Evolutionary conservation across 805 yeast genomes (phyloP).

Genomic region (Candida maesae): DNA sequence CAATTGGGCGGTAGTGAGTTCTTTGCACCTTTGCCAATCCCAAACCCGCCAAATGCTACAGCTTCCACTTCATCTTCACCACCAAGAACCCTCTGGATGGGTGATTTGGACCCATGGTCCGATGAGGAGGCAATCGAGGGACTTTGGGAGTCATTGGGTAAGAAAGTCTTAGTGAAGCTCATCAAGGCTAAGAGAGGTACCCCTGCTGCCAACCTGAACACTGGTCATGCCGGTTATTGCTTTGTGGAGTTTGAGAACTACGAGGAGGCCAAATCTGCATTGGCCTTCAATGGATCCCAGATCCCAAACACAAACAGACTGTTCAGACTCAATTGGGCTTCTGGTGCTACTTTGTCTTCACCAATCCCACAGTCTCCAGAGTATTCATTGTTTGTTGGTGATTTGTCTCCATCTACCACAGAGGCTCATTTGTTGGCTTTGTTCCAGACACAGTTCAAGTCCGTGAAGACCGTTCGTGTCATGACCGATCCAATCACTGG

Average conservation of each 20-base stretch:
- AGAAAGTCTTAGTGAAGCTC: slow-evolving; percentile 60
- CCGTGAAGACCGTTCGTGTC: slow-evolving; percentile 76
- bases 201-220: slow-evolving; percentile 31
- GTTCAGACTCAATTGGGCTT: slow-evolving; percentile 80
- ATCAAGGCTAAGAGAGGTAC: slow-evolving; percentile 48
- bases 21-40: slow-evolving; percentile 33
- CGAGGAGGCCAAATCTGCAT: slow-evolving; percentile 66
- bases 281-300: slow-evolving; percentile 59
- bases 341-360: slow-evolving; percentile 71
- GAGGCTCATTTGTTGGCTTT: slow-evolving; percentile 74
- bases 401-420: slow-evolving; percentile 70
- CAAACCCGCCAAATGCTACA: slow-evolving; percentile 53
- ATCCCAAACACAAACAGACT: slow-evolving; percentile 62
- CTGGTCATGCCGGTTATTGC: slow-evolving; percentile 63
- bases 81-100: slow-evolving; percentile 85
- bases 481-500: slow-evolving; percentile 85
- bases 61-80: slow-evolving; percentile 37
- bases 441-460: slow-evolving; percentile 60
- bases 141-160: slow-evolving; percentile 57
- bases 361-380: slow-evolving; percentile 74
- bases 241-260: slow-evolving; percentile 70
- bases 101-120: slow-evolving; percentile 77
- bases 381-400: slow-evolving; percentile 79
- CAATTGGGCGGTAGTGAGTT: slow-evolving; percentile 26
- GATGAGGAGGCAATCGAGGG: slow-evolving; percentile 58